Base-by-base conservation (phyloP, 2,329 filamentous ascomycete genomes). In the Venturia oleaginea region DNA sequence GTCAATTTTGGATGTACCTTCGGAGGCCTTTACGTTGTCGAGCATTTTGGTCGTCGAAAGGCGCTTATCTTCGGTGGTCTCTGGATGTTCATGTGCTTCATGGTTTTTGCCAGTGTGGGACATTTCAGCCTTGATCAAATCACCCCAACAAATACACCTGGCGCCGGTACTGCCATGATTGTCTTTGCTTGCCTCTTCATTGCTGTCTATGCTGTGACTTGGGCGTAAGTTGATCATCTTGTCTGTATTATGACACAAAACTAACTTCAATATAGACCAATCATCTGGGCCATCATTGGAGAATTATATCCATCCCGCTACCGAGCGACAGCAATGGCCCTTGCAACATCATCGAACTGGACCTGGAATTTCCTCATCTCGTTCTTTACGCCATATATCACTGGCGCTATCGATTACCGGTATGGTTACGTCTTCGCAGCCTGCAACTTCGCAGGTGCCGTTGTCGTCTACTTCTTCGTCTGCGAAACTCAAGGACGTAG, bases 181-280 rank as follows among this genome's bases (percentile, higher is more conserved):
- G 80, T 86, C 63, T 88, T 89, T 72, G 86, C 86, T 0, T 88
- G 86, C 70, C 78, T 90, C 48, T 87, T 87, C 71, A 86, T 87
- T 68, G 78, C 86, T 0, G 84, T 80, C 0, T 89, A 86, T 66
- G 86, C 86, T 4, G 87, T 84, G 1, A 88, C 86, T 1, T 89
- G 86, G 87, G 86, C 51, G 51, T 57, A n/a, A 34, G 51, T 57
- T 57, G 43, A 24, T 5, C 79, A 87, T 96, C 80, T 93, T 92
- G 83, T 92, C 96, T 82, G 91, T 91, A 83, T 93, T 88, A 83
- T 95, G 95, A 75, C n/a, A 91, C 91, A 66, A 65, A 96, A 91
- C 68, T 95, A 90, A 91, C 91, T 19, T n/a, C 10, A 19, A 30
- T 34, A 3, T 34, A 57, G 86, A 27, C 87, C 87, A 0, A 82